These are phyloP conservation scores for Saccharomyces jurei DNA, from an alignment of 805 yeast genomes.

Conservation along the genomic window DNA sequence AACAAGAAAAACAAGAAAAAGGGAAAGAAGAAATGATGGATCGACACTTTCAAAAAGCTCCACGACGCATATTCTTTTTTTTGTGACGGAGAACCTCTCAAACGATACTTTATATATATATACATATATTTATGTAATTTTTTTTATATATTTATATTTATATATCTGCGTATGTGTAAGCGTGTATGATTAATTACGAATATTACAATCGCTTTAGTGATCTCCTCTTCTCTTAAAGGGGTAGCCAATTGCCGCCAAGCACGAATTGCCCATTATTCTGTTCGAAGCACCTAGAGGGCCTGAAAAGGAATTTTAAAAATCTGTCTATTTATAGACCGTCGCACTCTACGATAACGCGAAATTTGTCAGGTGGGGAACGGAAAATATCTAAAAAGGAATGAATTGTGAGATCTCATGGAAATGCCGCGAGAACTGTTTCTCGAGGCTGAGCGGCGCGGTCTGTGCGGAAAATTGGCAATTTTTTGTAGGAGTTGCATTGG, in stretches of 20 bases:
- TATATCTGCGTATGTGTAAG: not conserved
- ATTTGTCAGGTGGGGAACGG: not conserved
- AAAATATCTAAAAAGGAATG: not conserved
- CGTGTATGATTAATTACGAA: not conserved
- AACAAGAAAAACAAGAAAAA: constrained; percentile 1
- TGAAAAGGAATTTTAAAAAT: not conserved
- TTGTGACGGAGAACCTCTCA: not conserved
- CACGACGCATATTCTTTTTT: not conserved
- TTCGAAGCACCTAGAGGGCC: not conserved
- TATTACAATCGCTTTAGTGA: not conserved
- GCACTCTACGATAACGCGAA: not conserved
- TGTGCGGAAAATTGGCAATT: not conserved
- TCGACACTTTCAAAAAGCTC: not conserved
- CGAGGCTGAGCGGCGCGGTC: not conserved
- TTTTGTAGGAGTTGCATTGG: not conserved
- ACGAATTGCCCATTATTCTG: not conserved
- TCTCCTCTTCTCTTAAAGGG: not conserved
- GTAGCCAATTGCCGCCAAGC: not conserved
- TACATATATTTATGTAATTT: too few species aligned
- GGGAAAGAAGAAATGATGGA: constrained; percentile 2
- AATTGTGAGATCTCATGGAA: not conserved
- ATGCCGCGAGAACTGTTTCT: not conserved
- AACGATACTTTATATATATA: not conserved
- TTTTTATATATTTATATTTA: not conserved
- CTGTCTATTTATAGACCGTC: not conserved